Evolutionary conservation across 306 rosid genomes (phyloP), one percentile per base, ranked within the genome.

Genomic region (Malus fusca): DNA sequence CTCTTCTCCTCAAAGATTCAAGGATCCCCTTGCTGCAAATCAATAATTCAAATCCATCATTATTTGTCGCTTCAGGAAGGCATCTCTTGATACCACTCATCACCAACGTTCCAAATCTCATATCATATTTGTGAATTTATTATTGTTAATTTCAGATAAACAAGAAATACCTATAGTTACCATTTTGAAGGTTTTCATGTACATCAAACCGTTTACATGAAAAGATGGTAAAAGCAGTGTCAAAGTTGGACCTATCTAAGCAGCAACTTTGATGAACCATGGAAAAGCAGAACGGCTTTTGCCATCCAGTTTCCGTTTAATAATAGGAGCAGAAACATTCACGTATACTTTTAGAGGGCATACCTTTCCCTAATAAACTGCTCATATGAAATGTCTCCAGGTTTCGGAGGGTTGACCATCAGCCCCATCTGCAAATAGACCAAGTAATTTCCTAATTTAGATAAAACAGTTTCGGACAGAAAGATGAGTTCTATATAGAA

Each of bases 331-430:
- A 44, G 72, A 77, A 17, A 5, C 21, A 75, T 66, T 52, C 28
- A 76, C 42, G 69, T 67, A 66, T 28, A 44, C 25, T 72, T 46
- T 82, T 28, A 59, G 55, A 68, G 84, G 72, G 69, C 80, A 67
- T 87, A 96, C 99, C 99, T 90, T 83, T 96, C 99, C 85, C 97
- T 83, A 65, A 77, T 66, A 87, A 9, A 96, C 82, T 88, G 92
- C 19, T 92, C 98, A 71, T 85, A 90, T 46, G 99, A 96, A 80
- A 96, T 96, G 78, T 96, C 99, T 64, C 99, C 97, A 66, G 99
- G 98, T 85, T 87, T 88, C 75, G 88, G 98, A 75, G 96, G 99
- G 80, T 86, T 86, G 82, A 96, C 87, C 99, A 96, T 96, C 76
- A 92, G 80, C 55, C 98, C 99, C 99, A 96, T 90, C 99, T 96